Base-by-base conservation (phyloP, 768 basidiomycete genomes). In the Lyophyllum decastes region DNA sequence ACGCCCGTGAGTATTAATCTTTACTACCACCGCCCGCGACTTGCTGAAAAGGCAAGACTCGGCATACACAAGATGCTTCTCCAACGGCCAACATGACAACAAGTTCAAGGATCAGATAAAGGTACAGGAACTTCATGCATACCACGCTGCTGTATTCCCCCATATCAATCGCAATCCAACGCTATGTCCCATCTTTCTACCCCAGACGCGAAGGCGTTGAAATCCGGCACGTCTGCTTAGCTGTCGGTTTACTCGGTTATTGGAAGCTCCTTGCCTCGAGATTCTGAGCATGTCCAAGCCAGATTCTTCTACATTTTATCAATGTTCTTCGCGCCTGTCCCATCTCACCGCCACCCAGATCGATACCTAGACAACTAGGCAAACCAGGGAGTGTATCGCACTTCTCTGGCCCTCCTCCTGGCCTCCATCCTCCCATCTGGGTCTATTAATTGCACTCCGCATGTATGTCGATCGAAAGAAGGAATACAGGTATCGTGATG, bases 401-500 rank as follows among this genome's bases (percentile, higher is more conserved):
- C 49, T 51, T 52, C 25, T 55, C 7, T 41, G 46, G 40, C 51
- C 11, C 24, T 38, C 19, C 51, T 52, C 40, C 40, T 52, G 25
- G 38, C 52, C 44, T 49, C 40, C 27, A 40, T 50, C 26, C 22
- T 19, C 47, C 55, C 38, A 56, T 56, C 47, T 56, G 43, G 55
- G 33, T 11, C 49, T 48, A 49, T 52, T 52, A 8, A 52, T 43
- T 35, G 52, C 38, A 52, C 16, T 30, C 38, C 41, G 16, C 41
- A 30, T 27, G 49, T 22, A 27, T 54, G 26, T 30, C 34, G 27
- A 50, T 51, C 60, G 47, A 54, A 55, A 54, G 61, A 48, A 43
- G 57, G 21, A 44, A 12, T 34, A 43, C 22, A 48, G 55, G 46
- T 62, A 59, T 59, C 54, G 54, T 59, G 46, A 55, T 48, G 35